Evolutionary conservation across 208 protist genomes (phyloP).

Genomic region (Vickermania spadyakhi): DNA sequence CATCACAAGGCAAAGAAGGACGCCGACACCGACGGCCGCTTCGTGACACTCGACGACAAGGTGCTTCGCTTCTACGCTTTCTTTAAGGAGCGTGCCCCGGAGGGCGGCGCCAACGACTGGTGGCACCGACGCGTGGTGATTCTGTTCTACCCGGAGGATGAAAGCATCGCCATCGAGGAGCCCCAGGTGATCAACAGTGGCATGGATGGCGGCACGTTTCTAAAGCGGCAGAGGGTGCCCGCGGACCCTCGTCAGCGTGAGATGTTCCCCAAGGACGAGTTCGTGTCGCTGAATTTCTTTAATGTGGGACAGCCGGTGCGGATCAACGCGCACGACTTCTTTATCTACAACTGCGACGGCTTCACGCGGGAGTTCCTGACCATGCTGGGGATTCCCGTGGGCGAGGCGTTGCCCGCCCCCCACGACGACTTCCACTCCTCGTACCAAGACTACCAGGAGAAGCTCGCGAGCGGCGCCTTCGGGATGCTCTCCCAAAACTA

Average conservation of each 20-base stretch:
- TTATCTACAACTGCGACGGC: conserved; percentile 89
- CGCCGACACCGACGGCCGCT: conserved; percentile 12
- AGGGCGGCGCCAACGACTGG: conserved; percentile 70
- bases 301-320: conserved; percentile 82
- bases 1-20: neutral
- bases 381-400: conserved; percentile 60
- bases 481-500: conserved; percentile 52
- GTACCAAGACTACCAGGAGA: conserved; percentile 38
- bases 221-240: conserved; percentile 86
- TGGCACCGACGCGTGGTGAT: conserved; percentile 90
- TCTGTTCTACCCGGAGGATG: conserved; percentile 90
- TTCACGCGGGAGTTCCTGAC: conserved; percentile 91
- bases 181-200: conserved; percentile 89
- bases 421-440: conserved; percentile 68
- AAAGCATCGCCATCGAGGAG: conserved; percentile 93
- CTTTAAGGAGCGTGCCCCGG: conserved; percentile 90
- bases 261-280: conserved; percentile 73
- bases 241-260: conserved; percentile 70
- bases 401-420: conserved; percentile 32
- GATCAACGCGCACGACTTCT: conserved; percentile 90
- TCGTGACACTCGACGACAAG: conserved; percentile 87
- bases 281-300: conserved; percentile 87
- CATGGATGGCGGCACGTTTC: conserved; percentile 88
- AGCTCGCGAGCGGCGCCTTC: conserved; percentile 39
- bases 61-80: conserved; percentile 95